Base-by-base conservation (phyloP, 768 basidiomycete species). In the Termitomyces titanicus region DNA sequence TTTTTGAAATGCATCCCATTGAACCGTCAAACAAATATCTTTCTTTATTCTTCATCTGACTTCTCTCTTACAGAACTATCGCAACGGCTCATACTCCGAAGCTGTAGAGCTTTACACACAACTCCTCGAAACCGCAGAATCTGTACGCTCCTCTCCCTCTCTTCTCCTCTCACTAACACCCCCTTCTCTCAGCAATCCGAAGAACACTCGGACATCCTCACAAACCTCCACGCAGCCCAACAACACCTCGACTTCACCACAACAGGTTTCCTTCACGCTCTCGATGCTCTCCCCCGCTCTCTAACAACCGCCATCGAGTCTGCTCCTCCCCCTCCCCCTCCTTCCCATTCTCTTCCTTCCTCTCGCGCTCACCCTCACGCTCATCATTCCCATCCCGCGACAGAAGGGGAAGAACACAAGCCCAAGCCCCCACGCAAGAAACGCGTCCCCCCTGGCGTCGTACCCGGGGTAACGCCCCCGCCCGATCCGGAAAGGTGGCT, bases 191-290 rank as follows among this genome's bases (percentile, higher is more conserved):
- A 94, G 93, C 75, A 85, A 63, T 87, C 91, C 25, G 89, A 95
- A 63, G 94, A 96, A 73, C 83, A 93, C 65, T 82, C 89, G 5
- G 94, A 95, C 66, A 85, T 95, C 65, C 75, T 88, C 37, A 92
- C 85, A 57, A 96, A 97, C 69, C 82, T 94, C 54, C 77, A 83
- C 54, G 92, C 93, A 4, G 80, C 92, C 2, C 84, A 90, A 66
- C 79, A 81, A 57, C 92, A 94, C 66, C 81, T 92, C 53, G 88
- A 92, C 66, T 97, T 96, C 74, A 81, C 92, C 70, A 82, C 81
- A 65, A 79, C 81, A 29, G 84, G 80, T 46, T 93, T 82, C 72
- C 75, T 84, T 37, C 84, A 74, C 57, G 77, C 82, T 20, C 75
- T 92, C n/a, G n/a, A n/a, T n/a, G n/a, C n/a, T n/a, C n/a, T n/a